Base-by-base conservation (phyloP, 129 eudicot species). In the Tanacetum coccineum region DNA sequence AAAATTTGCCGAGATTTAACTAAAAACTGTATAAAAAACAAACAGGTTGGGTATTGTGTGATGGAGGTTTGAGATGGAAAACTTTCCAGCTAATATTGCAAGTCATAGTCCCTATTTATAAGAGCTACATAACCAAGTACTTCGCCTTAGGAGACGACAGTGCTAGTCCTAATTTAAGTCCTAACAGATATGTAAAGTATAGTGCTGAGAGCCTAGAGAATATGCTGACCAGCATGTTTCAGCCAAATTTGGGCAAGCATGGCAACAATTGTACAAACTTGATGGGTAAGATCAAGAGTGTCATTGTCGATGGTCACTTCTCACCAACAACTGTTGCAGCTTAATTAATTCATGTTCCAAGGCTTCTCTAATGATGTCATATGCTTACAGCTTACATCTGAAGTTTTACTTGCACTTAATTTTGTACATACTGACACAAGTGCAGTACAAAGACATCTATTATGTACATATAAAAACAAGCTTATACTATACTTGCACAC, bases 191-290 rank as follows among this genome's bases (percentile, higher is more conserved):
- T n/a, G n/a, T n/a, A n/a, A n/a, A n/a, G n/a, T n/a, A n/a, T n/a
- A n/a, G n/a, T n/a, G n/a, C n/a, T n/a, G n/a, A n/a, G n/a, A n/a
- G n/a, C n/a, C n/a, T n/a, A n/a, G n/a, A 60, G 84, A 77, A 70
- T 70, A 75, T 85, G 84, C 64, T 91, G 66, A 72, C 69, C 50
- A 70, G 68, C 65, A 64, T 91, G 83, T 84, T 91, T 65, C 81
- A 88, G 77, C 87, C 76, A 1, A 91, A 81, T 75, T 39, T 77
- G 42, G 81, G 76, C 19, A 85, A 74, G 60, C 66, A 74, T 44
- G 76, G 70, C 14, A 55, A 61, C 79, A 83, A 62, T 40, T 55
- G 81, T 60, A 77, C 87, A 56, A 81, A 73, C 63, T 60, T 87
- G 78, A 72, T 83, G 14, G 82, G 80, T 45, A 77, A 75, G 73